These are phyloP conservation scores for Vaccinium vitisidaea DNA, from an alignment of 148 eudicot species.

Conservation along the genomic window DNA sequence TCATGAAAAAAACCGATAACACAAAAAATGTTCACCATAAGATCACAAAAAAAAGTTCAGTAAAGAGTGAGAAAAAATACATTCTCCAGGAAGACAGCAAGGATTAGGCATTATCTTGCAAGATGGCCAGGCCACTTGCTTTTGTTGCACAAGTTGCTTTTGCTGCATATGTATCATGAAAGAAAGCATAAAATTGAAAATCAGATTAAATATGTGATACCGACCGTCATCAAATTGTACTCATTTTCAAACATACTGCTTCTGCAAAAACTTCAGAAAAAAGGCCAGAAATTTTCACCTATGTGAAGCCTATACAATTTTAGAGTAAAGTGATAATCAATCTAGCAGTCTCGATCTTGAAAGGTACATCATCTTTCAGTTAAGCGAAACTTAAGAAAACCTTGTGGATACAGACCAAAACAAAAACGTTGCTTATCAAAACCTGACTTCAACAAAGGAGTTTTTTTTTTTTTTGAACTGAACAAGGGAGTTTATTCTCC, in stretches of 20 bases:
- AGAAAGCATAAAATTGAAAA: too few species aligned
- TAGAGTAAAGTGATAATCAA: too few species aligned
- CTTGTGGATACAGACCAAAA: too few species aligned
- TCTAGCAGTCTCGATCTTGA: neutral
- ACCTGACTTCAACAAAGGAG: neutral
- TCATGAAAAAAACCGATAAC: too few species aligned
- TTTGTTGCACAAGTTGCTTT: neutral
- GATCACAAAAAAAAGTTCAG: too few species aligned
- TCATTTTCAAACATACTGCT: neutral
- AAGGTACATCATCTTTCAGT: neutral
- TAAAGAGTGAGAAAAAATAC: too few species aligned
- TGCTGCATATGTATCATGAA: neutral
- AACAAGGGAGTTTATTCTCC: neutral
- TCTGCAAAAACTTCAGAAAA: neutral
- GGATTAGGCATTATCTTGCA: neutral
- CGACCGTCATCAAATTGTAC: too few species aligned
- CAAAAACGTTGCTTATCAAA: neutral
- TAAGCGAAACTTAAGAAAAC: neutral
- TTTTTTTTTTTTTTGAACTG: too few species aligned
- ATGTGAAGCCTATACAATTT: too few species aligned
- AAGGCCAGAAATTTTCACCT: neutral
- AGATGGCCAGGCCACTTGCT: neutral
- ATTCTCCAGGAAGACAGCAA: too few species aligned
- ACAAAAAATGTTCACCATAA: too few species aligned
- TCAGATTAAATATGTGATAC: too few species aligned